These are phyloP conservation scores for Lophiostoma macrostomum DNA, from an alignment of 495 filamentous ascomycete species.

Conservation along the genomic window DNA sequence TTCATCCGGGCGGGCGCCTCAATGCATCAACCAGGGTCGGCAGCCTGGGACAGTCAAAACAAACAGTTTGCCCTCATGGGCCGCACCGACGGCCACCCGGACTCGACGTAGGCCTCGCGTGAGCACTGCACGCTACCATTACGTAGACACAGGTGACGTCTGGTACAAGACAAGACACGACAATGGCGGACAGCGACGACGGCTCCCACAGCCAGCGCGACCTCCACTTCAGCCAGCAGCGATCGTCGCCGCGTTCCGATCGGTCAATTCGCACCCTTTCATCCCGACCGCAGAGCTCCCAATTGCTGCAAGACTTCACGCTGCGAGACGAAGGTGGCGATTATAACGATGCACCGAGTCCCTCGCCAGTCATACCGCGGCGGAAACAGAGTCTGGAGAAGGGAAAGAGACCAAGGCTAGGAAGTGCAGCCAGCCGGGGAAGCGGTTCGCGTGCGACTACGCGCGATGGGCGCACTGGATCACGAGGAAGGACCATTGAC, in stretches of 20 bases:
- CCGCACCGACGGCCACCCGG: too few relatives aligned
- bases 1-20: too few relatives aligned
- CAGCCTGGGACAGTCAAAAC: too few relatives aligned
- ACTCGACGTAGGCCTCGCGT: too few relatives aligned
- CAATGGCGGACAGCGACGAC: conserved; percentile 25
- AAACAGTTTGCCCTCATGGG: too few relatives aligned
- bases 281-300: conserved; percentile 14
- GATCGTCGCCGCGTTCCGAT: conserved; percentile 29
- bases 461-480: conserved; percentile 6
- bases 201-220: conserved; percentile 21
- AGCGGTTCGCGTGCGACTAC: not conserved
- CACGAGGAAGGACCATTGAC: conserved; percentile 19
- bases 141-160: too few relatives aligned
- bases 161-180: too few relatives aligned
- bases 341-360: not conserved
- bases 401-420: not conserved
- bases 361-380: conserved; percentile 7
- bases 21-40: too few relatives aligned
- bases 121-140: too few relatives aligned
- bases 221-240: conserved; percentile 30
- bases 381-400: conserved; percentile 7
- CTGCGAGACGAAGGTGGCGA: conserved; percentile 10
- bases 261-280: conserved; percentile 12
- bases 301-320: conserved; percentile 16
- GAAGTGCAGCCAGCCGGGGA: not conserved